Percentiles rank a stretch among this genome's conserved stretches.
phyloP scores from a whole-genome alignment of 2,329 filamentous ascomycete species.

The Mycogone perniciosa region DNA sequence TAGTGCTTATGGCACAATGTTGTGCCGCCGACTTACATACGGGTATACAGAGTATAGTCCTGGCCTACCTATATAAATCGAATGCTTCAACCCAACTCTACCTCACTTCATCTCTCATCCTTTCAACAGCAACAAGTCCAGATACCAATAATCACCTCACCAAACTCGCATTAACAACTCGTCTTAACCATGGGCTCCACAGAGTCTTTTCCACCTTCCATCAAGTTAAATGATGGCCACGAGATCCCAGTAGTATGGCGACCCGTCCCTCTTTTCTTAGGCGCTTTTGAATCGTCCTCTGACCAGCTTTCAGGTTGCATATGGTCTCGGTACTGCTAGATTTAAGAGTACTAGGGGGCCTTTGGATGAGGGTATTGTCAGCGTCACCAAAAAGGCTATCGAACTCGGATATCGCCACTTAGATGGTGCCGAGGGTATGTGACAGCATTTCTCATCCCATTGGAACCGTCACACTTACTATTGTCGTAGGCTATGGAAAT shows the following conservation, averaged over 20 bases:
- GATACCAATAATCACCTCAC: no score
- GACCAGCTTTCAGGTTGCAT: slow-evolving; percentile 49
- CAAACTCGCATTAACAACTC: neutral
- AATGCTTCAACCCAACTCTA: neutral
- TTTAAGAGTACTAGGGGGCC: slow-evolving; percentile 44
- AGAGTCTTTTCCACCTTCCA: slow-evolving; percentile 16
- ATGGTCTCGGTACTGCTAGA: slow-evolving; percentile 64
- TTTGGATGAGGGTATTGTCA: slow-evolving; percentile 48
- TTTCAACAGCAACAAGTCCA: neutral
- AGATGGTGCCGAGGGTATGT: slow-evolving; percentile 64
- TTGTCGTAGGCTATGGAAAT: slow-evolving; percentile 49
- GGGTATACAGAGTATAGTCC: no score
- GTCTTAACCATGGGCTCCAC: slow-evolving; percentile 37
- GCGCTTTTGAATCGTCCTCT: neutral
- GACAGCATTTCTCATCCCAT: no score
- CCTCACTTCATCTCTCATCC: neutral
- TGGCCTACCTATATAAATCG: slow-evolving; percentile 5
- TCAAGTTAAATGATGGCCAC: slow-evolving; percentile 69
- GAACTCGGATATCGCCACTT: slow-evolving; percentile 65
- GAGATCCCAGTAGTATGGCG: slow-evolving; percentile 60
- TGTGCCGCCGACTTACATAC: no score
- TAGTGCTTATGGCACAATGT: no score
- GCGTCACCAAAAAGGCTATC: slow-evolving; percentile 54
- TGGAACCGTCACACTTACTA: neutral
- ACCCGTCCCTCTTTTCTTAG: neutral